phyloP scores from a whole-genome alignment of 495 filamentous ascomycete genomes.

The Aspergillus nanangensis region DNA sequence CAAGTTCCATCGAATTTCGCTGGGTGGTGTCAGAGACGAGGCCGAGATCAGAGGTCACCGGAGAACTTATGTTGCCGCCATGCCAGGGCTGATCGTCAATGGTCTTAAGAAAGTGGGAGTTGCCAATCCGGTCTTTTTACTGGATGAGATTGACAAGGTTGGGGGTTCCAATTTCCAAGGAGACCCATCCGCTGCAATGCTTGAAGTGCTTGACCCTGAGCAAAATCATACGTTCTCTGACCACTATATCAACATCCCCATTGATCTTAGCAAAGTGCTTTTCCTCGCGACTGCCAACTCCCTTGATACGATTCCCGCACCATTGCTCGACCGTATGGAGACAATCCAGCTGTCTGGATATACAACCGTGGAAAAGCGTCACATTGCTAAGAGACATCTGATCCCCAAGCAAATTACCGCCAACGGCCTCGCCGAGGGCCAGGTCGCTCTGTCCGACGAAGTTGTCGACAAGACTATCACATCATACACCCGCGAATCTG shows the following conservation, averaged over 20 bases:
- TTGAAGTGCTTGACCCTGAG: conserved; percentile 96
- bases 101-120: conserved; percentile 96
- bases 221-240: conserved; percentile 95
- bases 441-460: conserved; percentile 71
- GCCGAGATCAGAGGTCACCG: conserved; percentile 96
- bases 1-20: conserved; percentile 95
- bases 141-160: conserved; percentile 99
- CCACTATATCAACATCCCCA: conserved; percentile 94
- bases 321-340: conserved; percentile 97
- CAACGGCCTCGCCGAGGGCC: conserved; percentile 71
- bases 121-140: conserved; percentile 90
- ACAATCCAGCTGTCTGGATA: conserved; percentile 89
- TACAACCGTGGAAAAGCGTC: conserved; percentile 95
- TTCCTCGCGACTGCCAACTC: conserved; percentile 99
- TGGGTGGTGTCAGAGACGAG: conserved; percentile 94
- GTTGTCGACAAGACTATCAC: conserved; percentile 93
- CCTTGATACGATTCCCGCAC: conserved; percentile 89
- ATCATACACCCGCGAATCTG: conserved; percentile 95
- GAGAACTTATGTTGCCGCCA: conserved; percentile 95
- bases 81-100: conserved; percentile 94
- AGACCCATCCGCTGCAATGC: conserved; percentile 97
- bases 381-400: conserved; percentile 89
- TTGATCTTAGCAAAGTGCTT: conserved; percentile 92
- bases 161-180: conserved; percentile 90
- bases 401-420: conserved; percentile 86